phyloP scores from a whole-genome alignment of 768 basidiomycete species.

The Crucibulum laeve region DNA sequence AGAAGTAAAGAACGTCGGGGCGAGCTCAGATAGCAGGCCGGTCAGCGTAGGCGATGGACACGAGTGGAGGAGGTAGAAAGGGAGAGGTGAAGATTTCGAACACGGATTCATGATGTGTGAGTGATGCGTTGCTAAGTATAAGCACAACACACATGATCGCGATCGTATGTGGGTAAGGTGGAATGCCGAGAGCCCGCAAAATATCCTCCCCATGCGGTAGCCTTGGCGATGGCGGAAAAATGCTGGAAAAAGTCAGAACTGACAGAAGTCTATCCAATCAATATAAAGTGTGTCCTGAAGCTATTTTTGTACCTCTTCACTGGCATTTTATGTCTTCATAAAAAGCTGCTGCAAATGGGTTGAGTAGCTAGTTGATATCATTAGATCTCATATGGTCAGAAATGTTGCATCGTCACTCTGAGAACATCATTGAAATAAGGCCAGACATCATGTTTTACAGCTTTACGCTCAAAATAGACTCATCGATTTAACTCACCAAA shows the following conservation, averaged over 20 bases:
- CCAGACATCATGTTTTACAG: too few species aligned
- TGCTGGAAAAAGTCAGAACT: too few species aligned
- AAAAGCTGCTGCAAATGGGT: too few species aligned
- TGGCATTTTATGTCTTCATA: too few species aligned
- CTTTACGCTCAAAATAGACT: too few species aligned
- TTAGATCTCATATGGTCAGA: too few species aligned
- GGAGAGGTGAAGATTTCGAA: conserved; percentile 7
- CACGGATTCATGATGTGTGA: background rate
- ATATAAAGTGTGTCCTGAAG: too few species aligned
- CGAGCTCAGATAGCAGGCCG: conserved; percentile 24
- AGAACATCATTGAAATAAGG: too few species aligned
- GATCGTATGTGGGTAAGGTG: conserved; percentile 5
- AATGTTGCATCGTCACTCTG: too few species aligned
- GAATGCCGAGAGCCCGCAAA: background rate
- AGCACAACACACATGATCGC: conserved; percentile 4
- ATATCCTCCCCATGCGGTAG: conserved; percentile 12
- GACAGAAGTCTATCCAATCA: too few species aligned
- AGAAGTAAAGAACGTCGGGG: conserved; percentile 30
- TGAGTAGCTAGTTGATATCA: too few species aligned
- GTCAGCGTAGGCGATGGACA: background rate
- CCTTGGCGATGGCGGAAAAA: conserved; percentile 14
- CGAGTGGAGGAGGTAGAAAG: conserved; percentile 6
- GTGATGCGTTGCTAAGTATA: conserved; percentile 7
- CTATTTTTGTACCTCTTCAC: too few species aligned
- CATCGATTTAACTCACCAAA: background rate